Base-by-base conservation (phyloP, 225 moss, liverwort and hornwort genomes). In the Marchantia paleacea region DNA sequence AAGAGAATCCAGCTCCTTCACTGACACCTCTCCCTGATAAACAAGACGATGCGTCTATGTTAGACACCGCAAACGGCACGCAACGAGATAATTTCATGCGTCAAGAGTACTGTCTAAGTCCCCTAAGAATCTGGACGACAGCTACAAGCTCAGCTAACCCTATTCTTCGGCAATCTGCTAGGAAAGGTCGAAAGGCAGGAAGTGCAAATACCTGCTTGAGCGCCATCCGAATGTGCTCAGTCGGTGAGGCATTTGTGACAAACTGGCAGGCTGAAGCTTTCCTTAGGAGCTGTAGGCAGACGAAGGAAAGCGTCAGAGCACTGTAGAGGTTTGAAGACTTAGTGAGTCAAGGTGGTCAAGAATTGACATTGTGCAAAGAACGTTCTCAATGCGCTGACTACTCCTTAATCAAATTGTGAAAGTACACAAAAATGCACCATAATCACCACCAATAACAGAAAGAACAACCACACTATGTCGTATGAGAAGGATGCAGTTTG, bases 1-100 rank as follows among this genome's bases (percentile, higher is more conserved):
- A 25, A 99, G 84, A 30, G 89, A 88, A 73, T 99, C 95, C 76
- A 99, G 84, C 79, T 99, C 97, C 86, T 94, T 99, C 39, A 94
- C 89, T 69, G 97, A 92, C 50, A 99, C 81, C 78, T 94, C 93
- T 10, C 92, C 94, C 97, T 96, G 91, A 10, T 11, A 0, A 15
- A 29, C 50, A 52, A 6, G 18, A 65, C 7, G 24, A n/a, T 4
- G 13, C 57, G 19, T 57, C 57, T 12, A 13, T 53, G 6, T 30
- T 11, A 47, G 39, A 30, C 55, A 39, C 25, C 20, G 64, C 12
- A 7, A 7, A 69, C 39, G 28, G 12, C 70, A 22, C 39, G 14
- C 2, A 19, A 1, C 29, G 3, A 71, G 3, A 71, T 10, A 72
- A 16, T 7, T 6, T 14, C 75, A 57, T 52, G 9, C 29, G 29